Conservation (phyloP, 1,284 basidiomycete species). For the Pisolithus thermaeus region DNA sequence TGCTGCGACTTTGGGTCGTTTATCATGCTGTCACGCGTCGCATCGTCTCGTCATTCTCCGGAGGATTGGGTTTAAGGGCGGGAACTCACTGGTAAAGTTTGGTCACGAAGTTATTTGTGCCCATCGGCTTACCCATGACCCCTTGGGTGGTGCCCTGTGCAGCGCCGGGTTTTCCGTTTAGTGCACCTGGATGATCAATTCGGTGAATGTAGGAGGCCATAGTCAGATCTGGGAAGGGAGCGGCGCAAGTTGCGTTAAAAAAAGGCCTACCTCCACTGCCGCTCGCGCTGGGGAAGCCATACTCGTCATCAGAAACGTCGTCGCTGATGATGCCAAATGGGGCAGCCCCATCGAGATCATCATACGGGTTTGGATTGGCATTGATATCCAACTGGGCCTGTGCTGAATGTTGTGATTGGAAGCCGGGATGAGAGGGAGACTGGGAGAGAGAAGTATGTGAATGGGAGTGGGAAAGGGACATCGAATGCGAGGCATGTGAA, state of each 20-base stretch:
- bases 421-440: slow-evolving; percentile 25
- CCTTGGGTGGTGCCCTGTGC: slow-evolving; percentile 31
- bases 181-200: slow-evolving; percentile 1
- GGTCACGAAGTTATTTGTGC: slow-evolving; percentile 77
- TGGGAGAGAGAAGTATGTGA: slow-evolving; percentile 32
- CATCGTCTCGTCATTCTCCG: neutral
- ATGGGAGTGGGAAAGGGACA: slow-evolving; percentile 19
- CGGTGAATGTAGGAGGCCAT: neutral
- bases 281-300: slow-evolving; percentile 11
- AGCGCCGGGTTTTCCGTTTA: neutral
- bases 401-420: slow-evolving; percentile 3
- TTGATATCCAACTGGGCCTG: slow-evolving; percentile 17
- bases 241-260: neutral
- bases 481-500: slow-evolving; percentile 28
- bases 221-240: neutral
- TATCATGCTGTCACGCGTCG: slow-evolving; percentile 56
- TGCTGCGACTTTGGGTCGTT: slow-evolving; percentile 70
- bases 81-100: slow-evolving; percentile 73
- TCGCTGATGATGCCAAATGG: slow-evolving; percentile 14
- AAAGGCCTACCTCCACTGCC: slow-evolving; percentile 11
- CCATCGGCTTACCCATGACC: slow-evolving; percentile 57
- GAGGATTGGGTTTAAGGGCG: neutral
- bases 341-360: slow-evolving; percentile 20
- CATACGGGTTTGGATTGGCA: slow-evolving; percentile 19
- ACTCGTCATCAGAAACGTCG: slow-evolving; percentile 26